Base-by-base conservation (phyloP, 2,329 filamentous ascomycete genomes). In the Fusarium metavorans region DNA sequence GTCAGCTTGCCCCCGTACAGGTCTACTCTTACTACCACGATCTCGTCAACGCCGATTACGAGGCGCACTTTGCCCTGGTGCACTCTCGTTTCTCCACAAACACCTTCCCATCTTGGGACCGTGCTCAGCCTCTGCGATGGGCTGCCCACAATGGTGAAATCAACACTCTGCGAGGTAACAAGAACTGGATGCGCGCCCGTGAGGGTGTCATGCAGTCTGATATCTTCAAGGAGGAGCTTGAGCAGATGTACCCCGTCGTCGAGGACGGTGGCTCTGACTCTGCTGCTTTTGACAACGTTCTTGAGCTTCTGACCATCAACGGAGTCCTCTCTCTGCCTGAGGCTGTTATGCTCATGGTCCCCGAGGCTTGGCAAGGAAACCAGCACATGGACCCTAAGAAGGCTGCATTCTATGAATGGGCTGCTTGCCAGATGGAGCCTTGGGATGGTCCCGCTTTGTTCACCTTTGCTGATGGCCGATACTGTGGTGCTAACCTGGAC, bases 21-120 rank as follows among this genome's bases (percentile, higher is more conserved):
- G 96, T 98, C 62, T 98, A 98, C 86, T 93, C 97, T 82, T 98
- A 98, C 87, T 98, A 97, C 86, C 94, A 98, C 84, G 96, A 98
- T 86, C 86, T 98, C 82, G 94, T 98, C 77, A 97, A 97, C 78
- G 96, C 97, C 76, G 96, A 98, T 83, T 98, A 97, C 84, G 95
- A 98, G 87, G 95, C 93, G 73, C 95, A 98, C 85, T 98, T 98
- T 84, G 97, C 96, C 69, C 89, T 98, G 69, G 96, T 98, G 45
- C 96, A 98, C 87, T 98, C 95, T 48, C 94, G 96, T 79, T 98
- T 98, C 86, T 98, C 95, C 34, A 98, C 96, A 71, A 98, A 98
- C 88, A 98, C 96, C 62, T 98, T 98, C 85, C 96, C 96, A 23
- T 98, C 95, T 2, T 98, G 96, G 96, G 97, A 98, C 84, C 94